A percentile compares a stretch with the other conserved stretches of the same genome.
Conservation (phyloP, 1,139 yeast species). For the Meyerozyma sp. region DNA sequence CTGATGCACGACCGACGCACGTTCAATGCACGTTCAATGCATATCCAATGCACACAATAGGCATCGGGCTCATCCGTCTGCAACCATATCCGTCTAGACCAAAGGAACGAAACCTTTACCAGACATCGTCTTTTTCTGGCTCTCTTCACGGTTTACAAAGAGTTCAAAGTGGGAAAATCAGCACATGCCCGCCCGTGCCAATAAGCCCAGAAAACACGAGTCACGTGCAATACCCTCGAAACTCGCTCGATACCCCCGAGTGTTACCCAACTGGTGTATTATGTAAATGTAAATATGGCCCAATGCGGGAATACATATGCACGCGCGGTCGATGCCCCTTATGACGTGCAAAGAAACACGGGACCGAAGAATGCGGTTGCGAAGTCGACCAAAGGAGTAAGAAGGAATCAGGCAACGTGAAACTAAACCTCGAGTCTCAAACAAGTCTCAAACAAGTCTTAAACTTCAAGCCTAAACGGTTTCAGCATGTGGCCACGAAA, state of each 20-base stretch:
- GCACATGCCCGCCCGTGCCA: not conserved
- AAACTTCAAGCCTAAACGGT: not conserved
- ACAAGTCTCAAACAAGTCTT: not conserved
- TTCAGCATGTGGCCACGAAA: not conserved
- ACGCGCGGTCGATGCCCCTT: not conserved
- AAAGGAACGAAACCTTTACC: no score
- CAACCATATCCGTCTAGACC: no score
- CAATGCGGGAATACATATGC: not conserved
- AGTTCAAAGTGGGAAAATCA: no score
- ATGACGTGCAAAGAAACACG: not conserved
- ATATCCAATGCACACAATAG: no score
- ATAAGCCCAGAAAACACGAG: not conserved
- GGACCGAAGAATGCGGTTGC: not conserved
- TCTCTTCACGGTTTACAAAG: no score
- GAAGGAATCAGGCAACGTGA: not conserved
- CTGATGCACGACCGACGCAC: not conserved
- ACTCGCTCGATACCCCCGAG: not conserved
- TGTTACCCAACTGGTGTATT: not conserved
- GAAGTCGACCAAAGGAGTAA: not conserved
- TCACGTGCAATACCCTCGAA: not conserved
- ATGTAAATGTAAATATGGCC: constrained; percentile 1
- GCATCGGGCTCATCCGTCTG: no score
- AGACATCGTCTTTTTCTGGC: no score
- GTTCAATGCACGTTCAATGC: not conserved
- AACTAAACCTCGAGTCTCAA: no score